Conservation (phyloP, 768 basidiomycete genomes). For the Strobilomyces dryophilus region DNA sequence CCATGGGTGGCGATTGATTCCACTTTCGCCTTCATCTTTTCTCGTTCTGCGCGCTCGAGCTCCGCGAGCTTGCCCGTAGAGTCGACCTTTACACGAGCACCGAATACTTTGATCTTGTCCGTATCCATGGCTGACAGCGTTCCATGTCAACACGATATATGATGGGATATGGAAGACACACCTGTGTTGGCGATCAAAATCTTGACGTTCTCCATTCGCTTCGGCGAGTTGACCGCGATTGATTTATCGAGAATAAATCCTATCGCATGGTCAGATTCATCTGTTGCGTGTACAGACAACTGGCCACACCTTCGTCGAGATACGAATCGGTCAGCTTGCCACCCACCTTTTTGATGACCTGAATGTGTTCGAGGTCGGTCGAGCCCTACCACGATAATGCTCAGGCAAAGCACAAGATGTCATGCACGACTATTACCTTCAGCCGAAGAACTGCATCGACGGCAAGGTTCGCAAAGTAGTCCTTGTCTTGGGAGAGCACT, state of each 20-base stretch:
- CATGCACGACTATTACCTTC: constrained; percentile 47
- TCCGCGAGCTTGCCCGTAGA: constrained; percentile 96
- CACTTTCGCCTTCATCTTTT: constrained; percentile 99
- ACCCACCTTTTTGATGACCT: constrained; percentile 99
- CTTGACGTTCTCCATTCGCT: constrained; percentile 90
- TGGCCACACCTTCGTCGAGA: constrained; percentile 79
- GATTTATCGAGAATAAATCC: constrained; percentile 98
- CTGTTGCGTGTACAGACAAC: background rate
- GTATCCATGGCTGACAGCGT: constrained; percentile 87
- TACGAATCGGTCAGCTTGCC: constrained; percentile 98
- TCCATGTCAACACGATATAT: background rate
- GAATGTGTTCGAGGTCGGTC: constrained; percentile 95
- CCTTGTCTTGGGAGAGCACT: constrained; percentile 94
- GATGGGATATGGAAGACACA: constrained; percentile 35
- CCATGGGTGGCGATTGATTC: constrained; percentile 91
- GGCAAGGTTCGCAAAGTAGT: constrained; percentile 96
- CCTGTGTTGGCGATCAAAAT: constrained; percentile 99
- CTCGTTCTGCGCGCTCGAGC: constrained; percentile 93
- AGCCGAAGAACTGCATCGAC: constrained; percentile 94
- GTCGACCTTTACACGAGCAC: constrained; percentile 93
- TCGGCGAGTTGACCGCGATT: constrained; percentile 92
- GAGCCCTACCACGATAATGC: constrained; percentile 62
- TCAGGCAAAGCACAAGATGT: background rate
- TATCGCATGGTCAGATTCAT: constrained; percentile 24
- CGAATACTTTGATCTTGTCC: constrained; percentile 99